Conservation (phyloP, 768 basidiomycete species). For the Termitomyces sp. region DNA sequence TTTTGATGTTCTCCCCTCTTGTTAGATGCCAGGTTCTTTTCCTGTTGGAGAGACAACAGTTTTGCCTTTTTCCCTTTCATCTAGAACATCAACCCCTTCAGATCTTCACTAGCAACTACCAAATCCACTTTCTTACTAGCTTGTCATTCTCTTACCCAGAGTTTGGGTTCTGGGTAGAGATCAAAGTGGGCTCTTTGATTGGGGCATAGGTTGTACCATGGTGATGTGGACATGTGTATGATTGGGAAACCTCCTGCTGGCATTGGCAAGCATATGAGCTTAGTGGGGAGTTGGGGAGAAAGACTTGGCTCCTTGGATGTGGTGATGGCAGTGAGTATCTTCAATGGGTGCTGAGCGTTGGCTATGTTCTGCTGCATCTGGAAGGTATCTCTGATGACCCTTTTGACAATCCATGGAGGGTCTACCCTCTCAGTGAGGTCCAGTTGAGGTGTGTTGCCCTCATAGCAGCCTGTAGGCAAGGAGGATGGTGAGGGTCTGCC, state of each 20-base stretch:
- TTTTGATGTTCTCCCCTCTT: background rate
- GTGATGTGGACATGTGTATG: background rate
- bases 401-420: too few species aligned
- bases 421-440: too few species aligned
- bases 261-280: background rate
- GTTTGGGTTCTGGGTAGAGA: background rate
- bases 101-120: accelerated
- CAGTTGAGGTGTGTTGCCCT: too few species aligned
- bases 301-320: too few species aligned
- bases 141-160: background rate
- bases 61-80: background rate
- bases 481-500: too few species aligned
- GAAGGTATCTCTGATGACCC: too few species aligned
- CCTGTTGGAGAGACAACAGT: background rate
- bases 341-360: too few species aligned
- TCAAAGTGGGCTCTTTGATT: background rate
- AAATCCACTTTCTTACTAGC: background rate
- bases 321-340: too few species aligned
- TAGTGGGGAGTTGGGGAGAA: too few species aligned
- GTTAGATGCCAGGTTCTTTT: accelerated
- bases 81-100: background rate
- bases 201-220: background rate
- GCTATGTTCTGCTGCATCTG: too few species aligned
- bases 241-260: background rate
- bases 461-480: too few species aligned